These are phyloP conservation scores for Aristolochia fimbriata DNA, from an alignment of 164 flowering plant species.

Conservation along the genomic window DNA sequence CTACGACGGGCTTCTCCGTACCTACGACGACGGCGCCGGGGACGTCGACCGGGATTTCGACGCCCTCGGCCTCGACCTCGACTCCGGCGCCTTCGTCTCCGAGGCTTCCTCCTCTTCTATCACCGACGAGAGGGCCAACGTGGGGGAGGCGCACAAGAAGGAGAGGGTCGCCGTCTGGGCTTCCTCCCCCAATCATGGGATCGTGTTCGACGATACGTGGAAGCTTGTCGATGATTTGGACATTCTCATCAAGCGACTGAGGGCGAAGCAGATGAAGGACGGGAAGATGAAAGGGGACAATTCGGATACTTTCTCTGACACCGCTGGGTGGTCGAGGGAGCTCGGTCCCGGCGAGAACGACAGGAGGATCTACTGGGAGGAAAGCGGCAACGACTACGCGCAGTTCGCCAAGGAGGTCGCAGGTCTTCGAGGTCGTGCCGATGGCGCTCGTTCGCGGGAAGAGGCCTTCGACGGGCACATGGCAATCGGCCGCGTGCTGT, in stretches of 20 bases:
- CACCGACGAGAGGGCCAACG: conserved; percentile 38
- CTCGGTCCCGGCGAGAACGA: conserved; percentile 80
- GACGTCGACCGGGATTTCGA: conserved; percentile 97
- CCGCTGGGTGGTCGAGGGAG: conserved; percentile 93
- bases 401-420: conserved; percentile 71
- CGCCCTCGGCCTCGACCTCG: conserved; percentile 61
- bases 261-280: conserved; percentile 68
- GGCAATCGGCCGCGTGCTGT: conserved; percentile 90
- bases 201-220: conserved; percentile 93
- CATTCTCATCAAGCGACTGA: conserved; percentile 70
- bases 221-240: conserved; percentile 90
- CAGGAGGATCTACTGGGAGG: conserved; percentile 74
- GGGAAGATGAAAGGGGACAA: conserved; percentile 65
- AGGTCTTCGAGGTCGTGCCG: conserved; percentile 64
- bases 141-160: conserved; percentile 48
- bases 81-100: conserved; percentile 12
- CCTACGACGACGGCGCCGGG: conserved; percentile 98
- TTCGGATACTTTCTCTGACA: conserved; percentile 74
- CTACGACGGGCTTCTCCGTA: conserved; percentile 69
- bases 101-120: conserved; percentile 61
- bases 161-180: conserved; percentile 87
- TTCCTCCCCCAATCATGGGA: conserved; percentile 82
- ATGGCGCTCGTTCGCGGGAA: conserved; percentile 70
- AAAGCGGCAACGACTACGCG: conserved; percentile 59
- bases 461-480: conserved; percentile 97